Base-by-base conservation (phyloP, 331 rosid genomes). In the Phaseolus coccineus region DNA sequence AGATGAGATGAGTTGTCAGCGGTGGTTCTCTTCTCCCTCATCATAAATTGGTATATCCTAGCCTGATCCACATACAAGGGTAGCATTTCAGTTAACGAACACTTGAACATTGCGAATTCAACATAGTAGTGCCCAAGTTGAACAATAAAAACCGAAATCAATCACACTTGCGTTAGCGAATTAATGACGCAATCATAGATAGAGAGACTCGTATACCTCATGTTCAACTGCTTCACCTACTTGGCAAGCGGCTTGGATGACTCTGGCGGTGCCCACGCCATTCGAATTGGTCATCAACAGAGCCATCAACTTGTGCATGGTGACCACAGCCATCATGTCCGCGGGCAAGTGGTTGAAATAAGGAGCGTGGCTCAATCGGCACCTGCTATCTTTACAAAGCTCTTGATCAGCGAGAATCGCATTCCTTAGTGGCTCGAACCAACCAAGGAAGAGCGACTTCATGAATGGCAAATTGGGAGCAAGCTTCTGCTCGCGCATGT, bases 231-330 rank as follows among this genome's bases (percentile, higher is more conserved):
- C 93, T 89, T 94, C 98, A 5, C 98, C 98, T 16, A 92, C 85
- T 46, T 90, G 93, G 61, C 65, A 30, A 56, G 98, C 96, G 8
- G 93, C 94, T 72, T 90, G 96, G 50, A 92, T 83, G 3, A 94
- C 97, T 72, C 93, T 71, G 40, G 88, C 81, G 77, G 61, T 67
- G n/a, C 97, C 98, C 5, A 87, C 50, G 2, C 92, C 94, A 63
- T 85, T 89, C 70, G 22, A 64, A 79, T 85, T 89, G 12, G 96
- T 87, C 97, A 94, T 94, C 91, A 94, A 79, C 85, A 92, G 79
- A 13, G 92, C 96, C 97, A 92, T 90, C 90, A 94, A 73, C 84
- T 90, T 90, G 77, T 94, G 98, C 98, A 94, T 94, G 7, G 97
- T 88, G 39, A 94, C 90, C 19, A 94, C 97, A 1, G 97, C 96